Conservation (phyloP, 805 yeast species). For the Metschnikowia chrysomelidarum region DNA sequence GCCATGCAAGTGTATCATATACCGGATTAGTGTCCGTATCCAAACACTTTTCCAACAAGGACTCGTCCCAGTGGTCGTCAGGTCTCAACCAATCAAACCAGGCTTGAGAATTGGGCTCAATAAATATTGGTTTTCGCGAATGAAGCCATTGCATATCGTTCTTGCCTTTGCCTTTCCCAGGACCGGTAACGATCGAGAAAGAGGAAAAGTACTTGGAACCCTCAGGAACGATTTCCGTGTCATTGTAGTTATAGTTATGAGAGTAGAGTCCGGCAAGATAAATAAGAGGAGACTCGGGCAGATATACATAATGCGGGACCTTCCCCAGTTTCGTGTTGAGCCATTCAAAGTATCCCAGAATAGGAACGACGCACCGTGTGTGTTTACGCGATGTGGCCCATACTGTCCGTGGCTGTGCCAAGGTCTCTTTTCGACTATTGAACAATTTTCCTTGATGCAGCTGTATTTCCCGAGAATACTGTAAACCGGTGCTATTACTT, state of each 20-base stretch:
- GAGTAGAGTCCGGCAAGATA: constrained; percentile 56
- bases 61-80: constrained; percentile 34
- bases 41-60: constrained; percentile 39
- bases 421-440: constrained; percentile 71
- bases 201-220: constrained; percentile 34
- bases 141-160: constrained; percentile 67
- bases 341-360: constrained; percentile 91
- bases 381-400: constrained; percentile 55
- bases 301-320: constrained; percentile 63
- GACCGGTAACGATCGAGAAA: constrained; percentile 72
- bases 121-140: constrained; percentile 70
- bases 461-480: constrained; percentile 32
- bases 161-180: constrained; percentile 47
- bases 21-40: constrained; percentile 31
- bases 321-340: constrained; percentile 38
- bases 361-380: constrained; percentile 71
- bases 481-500: constrained; percentile 16
- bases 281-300: constrained; percentile 51
- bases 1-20: constrained; percentile 44
- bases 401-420: constrained; percentile 44
- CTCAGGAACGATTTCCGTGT: constrained; percentile 17
- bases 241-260: constrained; percentile 33
- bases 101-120: constrained; percentile 55
- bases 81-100: constrained; percentile 67
- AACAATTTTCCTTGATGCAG: constrained; percentile 50